Evolutionary conservation across 1,284 basidiomycete species (phyloP).

Genomic region (Microbotryum lychnidis-dioicae): DNA sequence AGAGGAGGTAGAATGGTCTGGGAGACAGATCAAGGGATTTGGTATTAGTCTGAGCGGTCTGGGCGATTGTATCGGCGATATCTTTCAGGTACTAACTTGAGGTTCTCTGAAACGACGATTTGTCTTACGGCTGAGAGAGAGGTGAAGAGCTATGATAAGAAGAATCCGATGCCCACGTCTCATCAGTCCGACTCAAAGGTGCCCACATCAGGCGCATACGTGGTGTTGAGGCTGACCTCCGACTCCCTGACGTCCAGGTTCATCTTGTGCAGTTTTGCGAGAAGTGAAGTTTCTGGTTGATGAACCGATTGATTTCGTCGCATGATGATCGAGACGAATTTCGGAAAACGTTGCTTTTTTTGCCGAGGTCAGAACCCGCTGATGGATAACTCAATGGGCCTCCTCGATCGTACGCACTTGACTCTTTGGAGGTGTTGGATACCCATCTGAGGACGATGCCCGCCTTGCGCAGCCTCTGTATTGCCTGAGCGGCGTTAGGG

Average conservation of each 20-base stretch:
- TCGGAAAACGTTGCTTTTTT: too few relatives aligned
- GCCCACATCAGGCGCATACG: too few relatives aligned
- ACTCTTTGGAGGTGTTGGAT: constrained; percentile 49
- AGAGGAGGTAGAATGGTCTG: constrained; percentile 56
- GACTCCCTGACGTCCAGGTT: constrained; percentile 48
- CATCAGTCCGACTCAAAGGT: not conserved
- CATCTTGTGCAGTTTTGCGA: constrained; percentile 45
- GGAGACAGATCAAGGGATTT: too few relatives aligned
- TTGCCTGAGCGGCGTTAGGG: constrained; percentile 48
- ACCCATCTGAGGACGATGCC: constrained; percentile 56
- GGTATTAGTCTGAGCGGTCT: too few relatives aligned
- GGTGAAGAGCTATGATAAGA: constrained; percentile 44
- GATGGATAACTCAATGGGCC: too few relatives aligned
- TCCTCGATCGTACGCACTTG: constrained; percentile 36
- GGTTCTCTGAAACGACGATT: constrained; percentile 43
- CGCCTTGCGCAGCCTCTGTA: constrained; percentile 47
- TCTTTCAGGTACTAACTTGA: constrained; percentile 42
- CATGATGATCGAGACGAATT: too few relatives aligned
- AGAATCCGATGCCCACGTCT: not conserved
- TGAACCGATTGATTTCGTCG: too few relatives aligned
- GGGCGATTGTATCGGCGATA: too few relatives aligned
- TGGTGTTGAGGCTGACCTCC: constrained; percentile 42
- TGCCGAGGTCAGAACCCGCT: too few relatives aligned
- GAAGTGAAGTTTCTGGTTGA: constrained; percentile 34
- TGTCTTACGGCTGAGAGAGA: constrained; percentile 55